phyloP scores from a whole-genome alignment of 2,329 filamentous ascomycete species.

The Tolypocladium tropicale region DNA sequence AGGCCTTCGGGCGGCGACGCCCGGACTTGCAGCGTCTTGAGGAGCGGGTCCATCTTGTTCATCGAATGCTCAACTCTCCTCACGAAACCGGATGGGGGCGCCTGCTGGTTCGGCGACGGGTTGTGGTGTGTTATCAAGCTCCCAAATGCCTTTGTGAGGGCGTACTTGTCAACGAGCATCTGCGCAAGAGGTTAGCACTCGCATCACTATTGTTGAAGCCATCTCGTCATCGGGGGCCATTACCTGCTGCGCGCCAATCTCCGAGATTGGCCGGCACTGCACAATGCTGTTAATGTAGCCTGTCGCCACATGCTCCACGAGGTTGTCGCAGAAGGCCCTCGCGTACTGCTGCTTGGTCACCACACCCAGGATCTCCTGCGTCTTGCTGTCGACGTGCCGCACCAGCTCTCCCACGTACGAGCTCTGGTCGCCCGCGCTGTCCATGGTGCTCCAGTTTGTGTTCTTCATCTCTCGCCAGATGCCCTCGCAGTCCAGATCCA shows the following conservation, averaged over 20 bases:
- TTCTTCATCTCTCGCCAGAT: conserved; percentile 97
- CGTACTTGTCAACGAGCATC: conserved; percentile 95
- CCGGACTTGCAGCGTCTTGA: conserved; percentile 94
- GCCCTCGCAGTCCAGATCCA: conserved; percentile 73
- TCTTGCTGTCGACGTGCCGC: conserved; percentile 58
- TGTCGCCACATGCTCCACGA: conserved; percentile 79
- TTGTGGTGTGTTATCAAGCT: conserved; percentile 58
- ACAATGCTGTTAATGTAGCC: conserved; percentile 77
- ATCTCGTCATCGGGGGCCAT: conserved; percentile 3
- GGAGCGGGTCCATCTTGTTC: conserved; percentile 77
- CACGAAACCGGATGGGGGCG: conserved; percentile 53
- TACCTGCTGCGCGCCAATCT: conserved; percentile 88
- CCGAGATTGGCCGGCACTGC: conserved; percentile 81
- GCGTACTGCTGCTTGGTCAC: conserved; percentile 90
- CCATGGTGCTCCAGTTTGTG: conserved; percentile 88
- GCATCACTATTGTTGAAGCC: not conserved
- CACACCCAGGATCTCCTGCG: conserved; percentile 63
- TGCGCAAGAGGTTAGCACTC: conserved; percentile 22
- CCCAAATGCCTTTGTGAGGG: conserved; percentile 69
- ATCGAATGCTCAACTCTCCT: conserved; percentile 81
- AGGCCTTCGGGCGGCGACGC: conserved; percentile 85
- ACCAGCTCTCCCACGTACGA: conserved; percentile 80
- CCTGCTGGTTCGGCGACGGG: conserved; percentile 28
- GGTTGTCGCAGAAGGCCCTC: conserved; percentile 85
- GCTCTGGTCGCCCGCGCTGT: conserved; percentile 87